Conservation (phyloP, 1,284 basidiomycete genomes). For the Boletus smithii region DNA sequence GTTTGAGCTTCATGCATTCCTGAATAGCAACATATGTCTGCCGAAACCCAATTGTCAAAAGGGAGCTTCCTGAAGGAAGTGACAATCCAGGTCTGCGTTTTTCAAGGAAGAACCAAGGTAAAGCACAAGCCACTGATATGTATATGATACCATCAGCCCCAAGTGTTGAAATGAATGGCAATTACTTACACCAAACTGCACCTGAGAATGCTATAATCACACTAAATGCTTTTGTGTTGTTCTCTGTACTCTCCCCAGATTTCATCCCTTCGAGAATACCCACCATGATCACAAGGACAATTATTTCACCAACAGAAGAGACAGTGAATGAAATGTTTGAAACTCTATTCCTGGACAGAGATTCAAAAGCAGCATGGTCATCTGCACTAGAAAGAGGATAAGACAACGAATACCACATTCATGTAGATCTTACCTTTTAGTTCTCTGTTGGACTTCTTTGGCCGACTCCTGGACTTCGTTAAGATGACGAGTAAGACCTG, state of each 20-base stretch:
- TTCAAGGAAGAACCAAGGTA: conserved; percentile 77
- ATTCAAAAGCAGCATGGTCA: conserved; percentile 61
- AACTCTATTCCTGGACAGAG: conserved; percentile 71
- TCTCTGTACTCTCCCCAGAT: conserved; percentile 60
- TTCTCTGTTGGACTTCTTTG: conserved; percentile 37
- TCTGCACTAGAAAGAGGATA: conserved; percentile 41
- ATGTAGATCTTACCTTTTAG: conserved; percentile 42
- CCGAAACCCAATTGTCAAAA: conserved; percentile 68
- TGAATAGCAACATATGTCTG: conserved; percentile 66
- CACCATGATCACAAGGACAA: conserved; percentile 73
- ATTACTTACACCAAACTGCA: conserved; percentile 67
- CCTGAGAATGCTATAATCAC: conserved; percentile 74
- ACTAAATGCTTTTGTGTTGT: conserved; percentile 77
- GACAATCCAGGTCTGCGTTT: conserved; percentile 63
- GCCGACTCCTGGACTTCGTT: conserved; percentile 62
- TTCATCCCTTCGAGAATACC: conserved; percentile 72
- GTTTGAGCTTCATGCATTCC: conserved; percentile 68
- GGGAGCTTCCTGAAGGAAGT: conserved; percentile 59
- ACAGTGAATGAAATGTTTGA: conserved; percentile 78
- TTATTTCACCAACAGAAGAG: conserved; percentile 66
- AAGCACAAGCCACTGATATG: conserved; percentile 57
- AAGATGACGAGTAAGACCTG: conserved; percentile 69
- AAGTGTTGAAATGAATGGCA: neutral
- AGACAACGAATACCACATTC: neutral
- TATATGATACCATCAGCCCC: neutral